Evolutionary conservation across 2,329 filamentous ascomycete species (phyloP).

Genomic region (Cadophora sp.): DNA sequence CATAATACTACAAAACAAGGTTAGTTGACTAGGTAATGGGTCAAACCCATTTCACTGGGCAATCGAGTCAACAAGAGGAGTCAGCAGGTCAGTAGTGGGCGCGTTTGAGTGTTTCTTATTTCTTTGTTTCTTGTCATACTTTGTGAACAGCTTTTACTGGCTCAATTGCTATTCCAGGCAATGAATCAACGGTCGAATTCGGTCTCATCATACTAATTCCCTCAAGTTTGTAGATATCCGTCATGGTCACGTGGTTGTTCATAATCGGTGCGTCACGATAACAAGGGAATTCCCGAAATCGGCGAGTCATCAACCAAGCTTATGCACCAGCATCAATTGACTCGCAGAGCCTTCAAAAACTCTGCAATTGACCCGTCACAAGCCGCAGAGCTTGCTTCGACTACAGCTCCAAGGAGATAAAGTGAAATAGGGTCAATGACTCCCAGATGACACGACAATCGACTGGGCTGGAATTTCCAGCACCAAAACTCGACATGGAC

Average conservation of each 20-base stretch:
- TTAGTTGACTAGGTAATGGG: no score
- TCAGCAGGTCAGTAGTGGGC: no score
- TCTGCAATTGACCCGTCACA: constrained; percentile 10
- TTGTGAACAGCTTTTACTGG: no score
- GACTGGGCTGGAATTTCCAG: constrained; percentile 29
- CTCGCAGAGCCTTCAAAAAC: constrained; percentile 22
- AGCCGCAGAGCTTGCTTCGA: not conserved
- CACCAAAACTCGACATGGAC: constrained; percentile 23
- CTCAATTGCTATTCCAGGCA: no score
- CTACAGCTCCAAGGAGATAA: not conserved
- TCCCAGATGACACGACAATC: constrained; percentile 29
- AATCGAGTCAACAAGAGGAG: no score
- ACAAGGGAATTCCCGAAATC: constrained; percentile 25
- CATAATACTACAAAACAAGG: no score
- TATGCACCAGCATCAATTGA: constrained; percentile 21
- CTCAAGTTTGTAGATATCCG: no score
- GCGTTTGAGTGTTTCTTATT: no score
- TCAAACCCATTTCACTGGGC: no score
- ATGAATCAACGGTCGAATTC: no score
- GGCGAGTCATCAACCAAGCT: constrained; percentile 18
- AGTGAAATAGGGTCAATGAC: constrained; percentile 27
- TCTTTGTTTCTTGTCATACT: no score
- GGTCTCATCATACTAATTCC: no score
- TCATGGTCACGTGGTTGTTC: constrained; percentile 4
- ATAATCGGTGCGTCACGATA: not conserved